phyloP scores from a whole-genome alignment of 495 filamentous ascomycete genomes.

The Hypoxylon trugodes region DNA sequence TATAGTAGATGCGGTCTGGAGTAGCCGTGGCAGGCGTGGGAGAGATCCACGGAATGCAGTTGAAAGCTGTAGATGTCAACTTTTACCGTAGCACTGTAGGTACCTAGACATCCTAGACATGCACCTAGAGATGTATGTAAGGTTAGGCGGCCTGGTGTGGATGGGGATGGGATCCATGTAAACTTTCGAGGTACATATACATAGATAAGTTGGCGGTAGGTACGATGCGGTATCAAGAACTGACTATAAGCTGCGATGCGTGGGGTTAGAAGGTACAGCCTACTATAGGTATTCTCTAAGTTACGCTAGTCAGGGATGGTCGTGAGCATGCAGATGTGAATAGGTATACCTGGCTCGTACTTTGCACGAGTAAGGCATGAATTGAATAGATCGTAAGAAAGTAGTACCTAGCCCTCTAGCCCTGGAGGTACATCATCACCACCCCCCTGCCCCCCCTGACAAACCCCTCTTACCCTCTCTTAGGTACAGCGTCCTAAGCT shows the following conservation, averaged over 20 bases:
- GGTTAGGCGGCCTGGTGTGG: no score
- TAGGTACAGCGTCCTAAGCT: no score
- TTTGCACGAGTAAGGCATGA: constrained; percentile 32
- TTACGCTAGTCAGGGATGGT: neutral
- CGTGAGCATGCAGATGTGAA: neutral
- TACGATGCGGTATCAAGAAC: constrained; percentile 25
- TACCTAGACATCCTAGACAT: no score
- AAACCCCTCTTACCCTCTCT: constrained; percentile 25
- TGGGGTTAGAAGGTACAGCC: constrained; percentile 1
- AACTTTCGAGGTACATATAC: no score
- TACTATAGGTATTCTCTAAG: constrained; percentile 10
- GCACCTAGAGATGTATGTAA: no score
- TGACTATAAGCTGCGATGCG: constrained; percentile 17
- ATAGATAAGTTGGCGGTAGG: constrained; percentile 11
- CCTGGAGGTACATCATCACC: neutral
- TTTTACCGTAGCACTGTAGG: no score
- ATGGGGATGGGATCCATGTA: no score
- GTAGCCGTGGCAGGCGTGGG: no score
- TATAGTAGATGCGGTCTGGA: no score
- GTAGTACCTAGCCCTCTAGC: constrained; percentile 4
- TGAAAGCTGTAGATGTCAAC: no score
- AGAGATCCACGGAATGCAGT: no score
- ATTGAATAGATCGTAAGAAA: constrained; percentile 17
- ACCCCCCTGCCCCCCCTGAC: constrained; percentile 21
- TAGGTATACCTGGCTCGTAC: constrained; percentile 18